Evolutionary conservation across 768 basidiomycete genomes (phyloP).

Genomic region (Multifurca ochricompacta): DNA sequence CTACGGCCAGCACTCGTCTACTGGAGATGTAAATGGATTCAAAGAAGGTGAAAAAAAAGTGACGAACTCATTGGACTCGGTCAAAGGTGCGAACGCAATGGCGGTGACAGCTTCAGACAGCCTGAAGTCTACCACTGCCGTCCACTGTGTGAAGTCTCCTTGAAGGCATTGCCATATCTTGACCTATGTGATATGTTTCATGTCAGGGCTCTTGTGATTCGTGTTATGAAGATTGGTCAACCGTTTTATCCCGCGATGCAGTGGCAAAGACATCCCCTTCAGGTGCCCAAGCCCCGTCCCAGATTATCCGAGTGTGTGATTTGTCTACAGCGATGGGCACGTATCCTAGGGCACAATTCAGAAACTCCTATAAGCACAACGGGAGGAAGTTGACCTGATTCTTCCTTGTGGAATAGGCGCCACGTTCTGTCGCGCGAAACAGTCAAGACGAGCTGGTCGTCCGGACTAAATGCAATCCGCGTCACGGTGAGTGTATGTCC

Average conservation of each 20-base stretch:
- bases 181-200: slow-evolving; percentile 41
- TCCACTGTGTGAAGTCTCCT: slow-evolving; percentile 41
- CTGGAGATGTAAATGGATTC: not conserved
- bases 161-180: slow-evolving; percentile 64
- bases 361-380: not conserved
- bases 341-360: slow-evolving; percentile 38
- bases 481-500: slow-evolving; percentile 92
- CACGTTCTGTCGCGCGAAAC: slow-evolving; percentile 92
- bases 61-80: slow-evolving; percentile 36
- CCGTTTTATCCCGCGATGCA: slow-evolving; percentile 92
- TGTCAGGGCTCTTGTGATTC: not conserved
- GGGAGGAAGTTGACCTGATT: slow-evolving; percentile 31
- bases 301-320: slow-evolving; percentile 87
- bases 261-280: slow-evolving; percentile 82
- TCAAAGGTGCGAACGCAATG: slow-evolving; percentile 49
- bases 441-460: slow-evolving; percentile 71
- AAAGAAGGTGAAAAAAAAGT: not conserved
- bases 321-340: slow-evolving; percentile 61
- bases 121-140: slow-evolving; percentile 51
- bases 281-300: slow-evolving; percentile 87
- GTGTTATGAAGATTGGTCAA: slow-evolving; percentile 27
- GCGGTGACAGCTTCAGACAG: slow-evolving; percentile 76
- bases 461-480: slow-evolving; percentile 79
- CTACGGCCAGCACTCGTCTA: slow-evolving; percentile 65
- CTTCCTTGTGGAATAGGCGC: slow-evolving; percentile 59